Evolutionary conservation across 345 rosid species (phyloP), one percentile per base, ranked within the genome.

Genomic region (Triadica sebifera): DNA sequence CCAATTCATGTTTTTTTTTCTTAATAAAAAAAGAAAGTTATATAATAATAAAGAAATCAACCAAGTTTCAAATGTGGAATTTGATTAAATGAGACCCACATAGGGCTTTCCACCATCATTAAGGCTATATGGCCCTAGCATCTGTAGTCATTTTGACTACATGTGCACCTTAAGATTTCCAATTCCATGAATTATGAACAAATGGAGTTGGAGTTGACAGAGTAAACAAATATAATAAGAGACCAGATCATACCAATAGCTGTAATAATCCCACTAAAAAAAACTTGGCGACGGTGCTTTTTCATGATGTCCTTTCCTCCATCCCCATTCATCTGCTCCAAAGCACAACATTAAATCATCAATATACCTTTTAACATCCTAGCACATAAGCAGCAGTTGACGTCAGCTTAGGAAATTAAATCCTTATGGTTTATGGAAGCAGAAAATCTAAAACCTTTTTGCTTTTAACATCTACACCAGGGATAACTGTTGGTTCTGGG

Each of bases 241-340:
- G 65, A 75, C 4, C 66, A 67, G 47, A 72, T 50, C 78, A 80
- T 83, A 91, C 98, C 99, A 73, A 95, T 84, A 78, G 99, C 98
- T 64, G 98, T 94, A 77, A 94, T 74, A 62, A 94, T 86, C 69
- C 98, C 98, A 76, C 98, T 94, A 62, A 86, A 92, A 39, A 94
- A 81, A 73, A 94, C 98, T 84, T 94, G 98, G 7, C 88, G 90
- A 29, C 94, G 95, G 70, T 86, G 95, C 90, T 89, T 94, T 87
- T 89, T 94, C 85, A 89, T 85, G 45, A 83, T 65, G 82, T 94
- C 98, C 77, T 94, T 94, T 69, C 90, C 96, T 24, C 88, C 86
- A 73, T 88, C 94, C 57, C 81, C 87, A 69, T 72, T 80, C 74
- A 82, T 89, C 97, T 94, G 91, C 77, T 73, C 59, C 71, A 81